Evolutionary conservation across 768 basidiomycete genomes (phyloP).

Genomic region (Serendipita indica): DNA sequence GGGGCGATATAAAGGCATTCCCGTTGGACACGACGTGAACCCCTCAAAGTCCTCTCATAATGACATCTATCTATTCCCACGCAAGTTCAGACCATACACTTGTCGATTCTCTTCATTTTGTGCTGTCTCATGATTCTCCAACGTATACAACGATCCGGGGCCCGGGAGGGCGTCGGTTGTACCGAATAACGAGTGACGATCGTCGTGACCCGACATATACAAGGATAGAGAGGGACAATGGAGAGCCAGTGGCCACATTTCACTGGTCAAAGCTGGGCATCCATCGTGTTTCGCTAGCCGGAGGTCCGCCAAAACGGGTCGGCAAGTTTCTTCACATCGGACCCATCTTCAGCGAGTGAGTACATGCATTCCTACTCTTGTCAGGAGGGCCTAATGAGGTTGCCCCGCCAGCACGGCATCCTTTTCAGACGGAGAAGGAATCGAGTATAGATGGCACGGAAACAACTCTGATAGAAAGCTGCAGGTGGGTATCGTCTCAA

Average conservation of each 20-base stretch:
- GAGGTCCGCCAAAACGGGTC: not conserved
- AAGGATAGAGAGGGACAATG: not conserved
- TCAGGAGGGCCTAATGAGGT: not conserved
- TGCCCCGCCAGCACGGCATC: not conserved
- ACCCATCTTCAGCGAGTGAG: not conserved
- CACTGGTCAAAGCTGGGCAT: not conserved
- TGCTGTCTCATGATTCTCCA: not conserved
- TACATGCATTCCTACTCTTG: not conserved
- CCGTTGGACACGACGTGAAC: no score
- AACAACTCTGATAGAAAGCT: not conserved
- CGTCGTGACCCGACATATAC: not conserved
- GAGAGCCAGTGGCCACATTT: not conserved
- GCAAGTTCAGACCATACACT: not conserved
- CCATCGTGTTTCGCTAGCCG: not conserved
- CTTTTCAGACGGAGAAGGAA: not conserved
- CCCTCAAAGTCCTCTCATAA: no score
- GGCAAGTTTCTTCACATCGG: not conserved
- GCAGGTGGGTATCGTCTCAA: not conserved
- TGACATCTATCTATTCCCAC: not conserved
- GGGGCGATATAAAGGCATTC: no score
- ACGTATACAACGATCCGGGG: not conserved
- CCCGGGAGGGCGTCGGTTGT: not conserved
- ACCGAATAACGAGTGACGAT: not conserved
- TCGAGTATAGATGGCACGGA: not conserved
- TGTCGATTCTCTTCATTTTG: not conserved